Evolutionary conservation across 2,329 filamentous ascomycete species (phyloP).

Genomic region (Monilinia fructicola): DNA sequence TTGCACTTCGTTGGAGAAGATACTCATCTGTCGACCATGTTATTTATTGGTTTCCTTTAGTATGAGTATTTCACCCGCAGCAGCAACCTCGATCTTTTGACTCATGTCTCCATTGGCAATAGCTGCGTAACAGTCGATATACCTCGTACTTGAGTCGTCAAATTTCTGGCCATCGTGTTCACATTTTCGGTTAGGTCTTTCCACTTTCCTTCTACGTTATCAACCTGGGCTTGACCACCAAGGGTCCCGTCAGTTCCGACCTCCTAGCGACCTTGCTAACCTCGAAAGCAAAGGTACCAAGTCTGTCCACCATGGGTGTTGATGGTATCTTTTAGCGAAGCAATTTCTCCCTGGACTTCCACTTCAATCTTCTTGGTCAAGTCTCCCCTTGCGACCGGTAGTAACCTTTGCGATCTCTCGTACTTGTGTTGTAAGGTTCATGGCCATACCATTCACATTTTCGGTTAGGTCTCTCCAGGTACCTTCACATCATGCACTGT

Average conservation of each 20-base stretch:
- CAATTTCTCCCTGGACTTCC: conserved; percentile 89
- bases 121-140: conserved; percentile 94
- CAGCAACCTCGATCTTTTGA: conserved; percentile 92
- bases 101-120: conserved; percentile 96
- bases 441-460: conserved; percentile 97
- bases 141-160: conserved; percentile 75
- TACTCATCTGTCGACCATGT: conserved; percentile 93
- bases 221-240: conserved; percentile 89
- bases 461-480: conserved; percentile 96
- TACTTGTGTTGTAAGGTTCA: conserved; percentile 96
- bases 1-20: conserved; percentile 95
- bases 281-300: conserved; percentile 93
- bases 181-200: conserved; percentile 92
- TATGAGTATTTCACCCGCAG: conserved; percentile 90
- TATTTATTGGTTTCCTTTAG: conserved; percentile 97
- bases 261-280: conserved; percentile 94
- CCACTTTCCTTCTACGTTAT: conserved; percentile 97
- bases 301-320: conserved; percentile 97
- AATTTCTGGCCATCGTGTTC: conserved; percentile 71
- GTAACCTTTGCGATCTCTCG: conserved; percentile 97
- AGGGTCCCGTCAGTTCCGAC: conserved; percentile 95
- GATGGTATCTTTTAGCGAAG: conserved; percentile 94
- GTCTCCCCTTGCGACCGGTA: conserved; percentile 91
- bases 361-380: conserved; percentile 95
- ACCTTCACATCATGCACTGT: conserved; percentile 91